Conservation (phyloP, 805 yeast genomes). For the Candida taoyuanica region DNA sequence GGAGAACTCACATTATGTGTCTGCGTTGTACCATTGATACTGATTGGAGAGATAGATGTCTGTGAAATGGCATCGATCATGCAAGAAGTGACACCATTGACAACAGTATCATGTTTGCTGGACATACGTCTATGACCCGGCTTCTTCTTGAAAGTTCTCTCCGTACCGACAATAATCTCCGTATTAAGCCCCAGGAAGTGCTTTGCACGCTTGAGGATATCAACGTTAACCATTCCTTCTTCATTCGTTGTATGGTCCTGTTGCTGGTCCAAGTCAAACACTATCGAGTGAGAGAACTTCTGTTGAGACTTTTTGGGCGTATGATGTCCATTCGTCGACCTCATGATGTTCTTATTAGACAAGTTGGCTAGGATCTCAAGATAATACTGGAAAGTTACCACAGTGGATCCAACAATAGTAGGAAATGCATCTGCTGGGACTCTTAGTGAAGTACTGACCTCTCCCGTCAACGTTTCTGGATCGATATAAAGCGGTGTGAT, state of each 20-base stretch:
- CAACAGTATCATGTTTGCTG: not conserved
- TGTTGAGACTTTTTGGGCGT: slow-evolving; percentile 23
- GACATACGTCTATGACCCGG: not conserved
- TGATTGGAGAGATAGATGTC: slow-evolving; percentile 25
- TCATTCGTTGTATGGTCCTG: slow-evolving; percentile 22
- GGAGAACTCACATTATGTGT: not conserved
- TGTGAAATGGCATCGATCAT: slow-evolving; percentile 18
- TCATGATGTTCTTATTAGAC: slow-evolving; percentile 49
- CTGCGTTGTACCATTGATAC: slow-evolving; percentile 12
- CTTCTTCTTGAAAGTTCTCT: slow-evolving; percentile 33
- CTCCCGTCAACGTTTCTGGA: slow-evolving; percentile 52
- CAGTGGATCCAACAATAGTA: slow-evolving; percentile 64
- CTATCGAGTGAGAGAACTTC: slow-evolving; percentile 22
- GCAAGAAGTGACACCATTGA: not conserved
- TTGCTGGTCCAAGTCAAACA: slow-evolving; percentile 26
- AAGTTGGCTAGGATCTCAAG: slow-evolving; percentile 80
- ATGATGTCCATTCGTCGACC: slow-evolving; percentile 12
- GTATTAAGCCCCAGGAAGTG: slow-evolving; percentile 79
- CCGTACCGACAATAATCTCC: slow-evolving; percentile 79
- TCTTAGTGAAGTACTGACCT: slow-evolving; percentile 55
- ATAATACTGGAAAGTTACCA: slow-evolving; percentile 79
- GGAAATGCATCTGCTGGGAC: slow-evolving; percentile 87
- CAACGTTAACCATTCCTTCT: slow-evolving; percentile 65
- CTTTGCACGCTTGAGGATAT: slow-evolving; percentile 65
- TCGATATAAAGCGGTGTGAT: slow-evolving; percentile 77